These are phyloP conservation scores for Telfairia occidentalis DNA, from an alignment of 331 rosid genomes.

Conservation along the genomic window DNA sequence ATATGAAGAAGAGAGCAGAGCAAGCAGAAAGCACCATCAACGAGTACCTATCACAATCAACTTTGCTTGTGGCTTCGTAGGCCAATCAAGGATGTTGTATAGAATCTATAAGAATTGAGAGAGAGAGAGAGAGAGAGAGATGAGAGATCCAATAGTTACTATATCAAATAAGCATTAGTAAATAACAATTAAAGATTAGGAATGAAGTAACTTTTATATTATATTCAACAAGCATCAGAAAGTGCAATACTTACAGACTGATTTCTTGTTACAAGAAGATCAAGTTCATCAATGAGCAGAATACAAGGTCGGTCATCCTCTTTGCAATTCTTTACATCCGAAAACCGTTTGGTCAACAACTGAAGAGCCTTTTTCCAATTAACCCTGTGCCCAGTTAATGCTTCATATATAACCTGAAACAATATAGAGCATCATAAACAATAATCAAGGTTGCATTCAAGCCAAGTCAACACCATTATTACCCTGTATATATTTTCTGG, in stretches of 20 bases:
- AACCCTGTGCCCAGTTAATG: constrained; percentile 77
- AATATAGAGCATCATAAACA: constrained; percentile 12
- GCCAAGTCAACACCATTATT: constrained; percentile 6
- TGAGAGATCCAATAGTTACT: neutral
- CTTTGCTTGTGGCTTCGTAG: constrained; percentile 83
- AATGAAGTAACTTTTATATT: neutral
- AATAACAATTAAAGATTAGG: neutral
- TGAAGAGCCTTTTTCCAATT: constrained; percentile 90
- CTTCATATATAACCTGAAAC: constrained; percentile 80
- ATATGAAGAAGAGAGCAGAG: neutral
- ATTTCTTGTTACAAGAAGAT: constrained; percentile 94
- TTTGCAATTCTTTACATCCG: constrained; percentile 54
- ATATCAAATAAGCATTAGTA: constrained; percentile 5
- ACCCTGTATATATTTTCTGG: constrained; percentile 88
- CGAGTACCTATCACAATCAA: constrained; percentile 69
- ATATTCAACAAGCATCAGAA: constrained; percentile 4
- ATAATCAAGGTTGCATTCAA: constrained; percentile 8
- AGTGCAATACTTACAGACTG: constrained; percentile 57
- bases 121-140: neutral
- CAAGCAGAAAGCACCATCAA: neutral
- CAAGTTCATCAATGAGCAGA: constrained; percentile 93
- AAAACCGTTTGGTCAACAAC: constrained; percentile 66
- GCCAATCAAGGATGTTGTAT: constrained; percentile 96
- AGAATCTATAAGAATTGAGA: constrained; percentile 45
- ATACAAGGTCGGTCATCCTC: constrained; percentile 78